Evolutionary conservation across 805 yeast species (phyloP).

Genomic region (Zygoascus bituminiphila): DNA sequence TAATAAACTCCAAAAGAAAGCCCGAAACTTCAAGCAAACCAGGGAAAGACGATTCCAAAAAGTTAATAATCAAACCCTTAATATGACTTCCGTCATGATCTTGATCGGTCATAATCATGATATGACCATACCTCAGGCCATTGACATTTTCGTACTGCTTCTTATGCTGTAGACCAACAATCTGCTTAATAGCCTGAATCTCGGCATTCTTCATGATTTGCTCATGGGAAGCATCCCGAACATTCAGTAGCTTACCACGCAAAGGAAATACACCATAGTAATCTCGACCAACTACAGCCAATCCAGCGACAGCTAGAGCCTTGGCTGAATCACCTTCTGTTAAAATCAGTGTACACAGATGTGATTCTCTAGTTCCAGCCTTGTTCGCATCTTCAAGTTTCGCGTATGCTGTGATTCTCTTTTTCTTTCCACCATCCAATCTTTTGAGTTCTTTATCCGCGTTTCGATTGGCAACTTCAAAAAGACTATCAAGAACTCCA

Average conservation of each 20-base stretch:
- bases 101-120: constrained; percentile 99
- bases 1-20: constrained; percentile 84
- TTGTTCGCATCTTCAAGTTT: constrained; percentile 92
- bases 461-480: constrained; percentile 78
- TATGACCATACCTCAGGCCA: constrained; percentile 84
- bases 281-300: constrained; percentile 92
- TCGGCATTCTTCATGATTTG: constrained; percentile 89
- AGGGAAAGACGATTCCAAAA: constrained; percentile 88
- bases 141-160: constrained; percentile 67
- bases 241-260: constrained; percentile 90
- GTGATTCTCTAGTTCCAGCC: constrained; percentile 91
- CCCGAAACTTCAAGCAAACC: constrained; percentile 88
- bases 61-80: constrained; percentile 89
- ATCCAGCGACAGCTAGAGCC: constrained; percentile 85
- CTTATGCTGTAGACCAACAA: constrained; percentile 91
- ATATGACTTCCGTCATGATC: constrained; percentile 99
- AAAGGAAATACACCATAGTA: constrained; percentile 91
- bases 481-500: constrained; percentile 57
- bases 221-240: constrained; percentile 94
- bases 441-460: constrained; percentile 82
- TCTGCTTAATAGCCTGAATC: constrained; percentile 90
- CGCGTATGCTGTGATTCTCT: constrained; percentile 78
- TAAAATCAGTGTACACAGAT: constrained; percentile 82
- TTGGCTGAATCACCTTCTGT: constrained; percentile 98
- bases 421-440: constrained; percentile 77